phyloP scores from a whole-genome alignment of 306 rosid species.

The Boehmeria nivea region DNA sequence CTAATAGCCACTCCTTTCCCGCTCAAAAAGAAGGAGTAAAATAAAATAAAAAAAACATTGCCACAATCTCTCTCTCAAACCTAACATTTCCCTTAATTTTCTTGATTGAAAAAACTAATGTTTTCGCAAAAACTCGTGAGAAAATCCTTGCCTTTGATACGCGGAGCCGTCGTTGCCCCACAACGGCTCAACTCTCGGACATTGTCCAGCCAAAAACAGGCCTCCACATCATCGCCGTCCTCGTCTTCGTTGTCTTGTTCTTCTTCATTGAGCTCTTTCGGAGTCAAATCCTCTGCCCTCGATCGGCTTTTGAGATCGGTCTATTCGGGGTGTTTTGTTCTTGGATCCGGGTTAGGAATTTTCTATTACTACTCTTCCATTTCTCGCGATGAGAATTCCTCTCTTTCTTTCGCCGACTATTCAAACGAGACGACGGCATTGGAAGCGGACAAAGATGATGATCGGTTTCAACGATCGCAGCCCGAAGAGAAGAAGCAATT shows the following conservation, averaged over 20 bases:
- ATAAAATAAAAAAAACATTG: too few relatives aligned
- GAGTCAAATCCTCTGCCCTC: conserved; percentile 13
- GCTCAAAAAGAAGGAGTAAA: conserved; percentile 13
- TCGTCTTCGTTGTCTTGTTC: conserved; percentile 10
- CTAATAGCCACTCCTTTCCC: conserved; percentile 27
- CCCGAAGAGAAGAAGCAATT: conserved; percentile 20
- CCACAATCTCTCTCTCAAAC: too few relatives aligned
- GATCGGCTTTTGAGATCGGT: conserved; percentile 29
- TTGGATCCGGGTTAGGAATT: conserved; percentile 44
- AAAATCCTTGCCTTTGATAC: conserved; percentile 17
- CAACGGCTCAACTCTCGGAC: conserved; percentile 24
- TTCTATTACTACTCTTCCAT: conserved; percentile 35
- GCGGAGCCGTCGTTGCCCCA: neutral
- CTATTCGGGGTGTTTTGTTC: conserved; percentile 38
- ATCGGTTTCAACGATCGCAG: conserved; percentile 25
- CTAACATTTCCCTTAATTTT: too few relatives aligned
- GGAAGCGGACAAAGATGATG: conserved; percentile 2
- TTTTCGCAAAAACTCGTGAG: conserved; percentile 39
- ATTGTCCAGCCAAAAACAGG: conserved; percentile 30
- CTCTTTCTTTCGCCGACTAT: conserved; percentile 36
- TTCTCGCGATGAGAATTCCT: conserved; percentile 21
- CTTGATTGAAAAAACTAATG: conserved; percentile 26
- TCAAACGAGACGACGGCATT: conserved; percentile 10
- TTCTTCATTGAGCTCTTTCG: conserved; percentile 15
- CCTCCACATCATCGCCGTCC: conserved; percentile 23